phyloP scores from a whole-genome alignment of 2,329 filamentous ascomycete species.

The Sarocladium oryzae region DNA sequence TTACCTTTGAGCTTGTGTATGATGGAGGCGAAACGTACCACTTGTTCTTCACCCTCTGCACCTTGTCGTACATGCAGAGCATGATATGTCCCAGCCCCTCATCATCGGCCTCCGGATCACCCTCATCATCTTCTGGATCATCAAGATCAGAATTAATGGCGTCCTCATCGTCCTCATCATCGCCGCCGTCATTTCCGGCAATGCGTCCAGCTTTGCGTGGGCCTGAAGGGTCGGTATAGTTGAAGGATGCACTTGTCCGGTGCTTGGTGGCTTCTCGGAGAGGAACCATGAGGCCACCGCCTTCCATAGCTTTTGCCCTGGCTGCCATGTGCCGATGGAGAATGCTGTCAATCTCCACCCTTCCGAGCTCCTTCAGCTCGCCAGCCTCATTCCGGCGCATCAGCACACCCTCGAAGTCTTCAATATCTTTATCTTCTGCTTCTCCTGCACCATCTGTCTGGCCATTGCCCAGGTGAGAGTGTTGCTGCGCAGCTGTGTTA shows the following conservation, averaged over 20 bases:
- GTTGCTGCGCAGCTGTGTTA: conserved; percentile 21
- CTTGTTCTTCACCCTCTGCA: conserved; percentile 98
- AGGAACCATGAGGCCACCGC: conserved; percentile 69
- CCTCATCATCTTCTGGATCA: conserved; percentile 79
- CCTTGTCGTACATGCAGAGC: conserved; percentile 99
- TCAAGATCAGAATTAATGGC: conserved; percentile 98
- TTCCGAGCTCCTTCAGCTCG: conserved; percentile 48
- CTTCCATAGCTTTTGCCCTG: conserved; percentile 63
- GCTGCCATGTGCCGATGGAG: conserved; percentile 63
- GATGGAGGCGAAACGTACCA: conserved; percentile 47
- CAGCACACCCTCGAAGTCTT: conserved; percentile 52
- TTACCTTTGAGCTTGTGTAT: not conserved
- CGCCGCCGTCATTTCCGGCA: conserved; percentile 56
- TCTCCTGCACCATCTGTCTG: conserved; percentile 67
- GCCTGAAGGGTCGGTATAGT: conserved; percentile 17
- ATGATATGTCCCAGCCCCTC: conserved; percentile 83
- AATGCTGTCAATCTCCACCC: conserved; percentile 59
- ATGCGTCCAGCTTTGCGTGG: conserved; percentile 18
- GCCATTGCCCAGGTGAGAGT: conserved; percentile 30
- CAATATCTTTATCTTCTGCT: conserved; percentile 46
- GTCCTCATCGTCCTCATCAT: conserved; percentile 71
- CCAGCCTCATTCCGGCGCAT: conserved; percentile 49
- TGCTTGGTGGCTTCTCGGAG: conserved; percentile 46
- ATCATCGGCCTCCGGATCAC: conserved; percentile 82
- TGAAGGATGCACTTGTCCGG: conserved; percentile 14